Evolutionary conservation across 169 alveolate species (phyloP), one percentile per base, ranked within the genome.

Genomic region (Fabrea salina): DNA sequence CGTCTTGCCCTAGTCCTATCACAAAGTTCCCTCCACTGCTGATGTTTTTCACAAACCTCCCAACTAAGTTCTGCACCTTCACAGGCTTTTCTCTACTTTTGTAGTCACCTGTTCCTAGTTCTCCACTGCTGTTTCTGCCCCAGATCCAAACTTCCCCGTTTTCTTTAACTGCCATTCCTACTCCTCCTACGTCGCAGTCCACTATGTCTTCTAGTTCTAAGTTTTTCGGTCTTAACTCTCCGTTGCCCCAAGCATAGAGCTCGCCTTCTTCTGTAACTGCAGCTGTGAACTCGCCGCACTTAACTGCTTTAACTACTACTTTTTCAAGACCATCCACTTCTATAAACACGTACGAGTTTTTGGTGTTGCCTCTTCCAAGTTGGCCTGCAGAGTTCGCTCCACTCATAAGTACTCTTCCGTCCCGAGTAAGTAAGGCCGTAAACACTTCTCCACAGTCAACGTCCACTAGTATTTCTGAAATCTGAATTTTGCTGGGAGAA

Each of bases 391-490:
- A 40, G 22, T 84, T 84, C 25, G 79, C 88, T 27, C 91, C 92
- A 51, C 76, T 75, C 0, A 87, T 71, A 58, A 54, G 79, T 0
- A 86, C 92, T 39, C 59, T 68, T 25, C 90, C 90, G 13, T 80
- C 78, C n/a, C 68, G 50, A 53, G 85, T 85, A 35, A 90, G 64
- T 3, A 75, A 80, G 4, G 84, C 35, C n/a, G 91, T 76, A 64
- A 87, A 92, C 16, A 82, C 79, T 54, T 77, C 79, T 3, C 95
- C 93, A 47, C 93, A 90, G n/a, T 37, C 61, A 16, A 70, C 79
- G 27, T 13, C 44, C 33, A 30, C 25, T 25, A 50, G 61, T 27
- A 22, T 44, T 22, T 70, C 61, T 4, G n/a, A 16, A 43, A 70
- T 16, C 16, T 70, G 27, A 13, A 79, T 30, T 22, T 7, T 32